Evolutionary conservation across 2,329 filamentous ascomycete genomes (phyloP).

Genomic region (Xylariales sp.): DNA sequence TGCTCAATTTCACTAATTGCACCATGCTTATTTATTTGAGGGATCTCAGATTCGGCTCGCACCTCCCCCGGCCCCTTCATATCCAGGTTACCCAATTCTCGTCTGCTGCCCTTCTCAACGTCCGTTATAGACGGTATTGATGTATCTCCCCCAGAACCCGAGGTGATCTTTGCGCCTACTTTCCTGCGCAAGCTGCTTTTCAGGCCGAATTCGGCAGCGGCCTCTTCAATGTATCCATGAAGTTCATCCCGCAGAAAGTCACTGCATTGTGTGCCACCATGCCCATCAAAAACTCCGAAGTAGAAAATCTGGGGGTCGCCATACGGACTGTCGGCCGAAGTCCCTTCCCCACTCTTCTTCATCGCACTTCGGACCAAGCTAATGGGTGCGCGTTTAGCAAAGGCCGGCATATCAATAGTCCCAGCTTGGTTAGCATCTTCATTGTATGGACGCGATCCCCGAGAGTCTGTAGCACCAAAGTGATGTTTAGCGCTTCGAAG

Average conservation of each 20-base stretch:
- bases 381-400: constrained; percentile 84
- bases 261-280: constrained; percentile 90
- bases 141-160: constrained; percentile 24
- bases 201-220: constrained; percentile 80
- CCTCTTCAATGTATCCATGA: constrained; percentile 88
- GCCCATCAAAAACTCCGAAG: constrained; percentile 95
- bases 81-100: constrained; percentile 57
- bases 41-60: constrained; percentile 53
- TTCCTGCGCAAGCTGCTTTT: constrained; percentile 75
- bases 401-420: constrained; percentile 91
- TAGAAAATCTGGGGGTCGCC: constrained; percentile 98
- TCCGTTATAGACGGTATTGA: constrained; percentile 38
- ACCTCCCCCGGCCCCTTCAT: constrained; percentile 63
- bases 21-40: constrained; percentile 49
- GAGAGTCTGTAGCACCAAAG: constrained; percentile 82
- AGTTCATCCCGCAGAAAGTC: constrained; percentile 85
- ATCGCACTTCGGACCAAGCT: constrained; percentile 61
- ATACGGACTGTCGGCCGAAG: constrained; percentile 77
- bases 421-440: constrained; percentile 96
- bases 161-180: constrained; percentile 33
- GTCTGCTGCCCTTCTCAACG: constrained; percentile 49
- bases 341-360: constrained; percentile 68
- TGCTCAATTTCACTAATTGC: constrained; percentile 54
- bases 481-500: constrained; percentile 95
- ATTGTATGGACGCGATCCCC: constrained; percentile 88